Evolutionary conservation across 75 land plant species (phyloP).

Genomic region (Pinus tabuliformis): DNA sequence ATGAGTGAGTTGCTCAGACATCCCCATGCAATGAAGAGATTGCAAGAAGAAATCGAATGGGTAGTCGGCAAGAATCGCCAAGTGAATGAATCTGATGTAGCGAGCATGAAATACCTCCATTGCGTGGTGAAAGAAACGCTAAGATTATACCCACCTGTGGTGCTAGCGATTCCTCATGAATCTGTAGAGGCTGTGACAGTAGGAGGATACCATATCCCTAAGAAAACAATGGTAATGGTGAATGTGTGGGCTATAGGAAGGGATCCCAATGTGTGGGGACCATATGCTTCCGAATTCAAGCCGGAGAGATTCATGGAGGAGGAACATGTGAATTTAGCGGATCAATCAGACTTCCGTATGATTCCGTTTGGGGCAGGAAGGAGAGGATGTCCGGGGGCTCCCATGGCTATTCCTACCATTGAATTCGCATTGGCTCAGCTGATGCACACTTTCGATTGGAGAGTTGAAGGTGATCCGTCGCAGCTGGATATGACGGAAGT

Average conservation of each 20-base stretch:
- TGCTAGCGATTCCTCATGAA: conserved; percentile 9
- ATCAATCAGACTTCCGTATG: conserved; percentile 13
- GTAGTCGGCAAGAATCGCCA: background rate
- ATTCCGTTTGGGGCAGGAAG: conserved; percentile 25
- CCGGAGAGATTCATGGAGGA: background rate
- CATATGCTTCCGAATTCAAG: background rate
- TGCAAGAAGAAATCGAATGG: conserved; percentile 5
- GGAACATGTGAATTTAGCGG: background rate
- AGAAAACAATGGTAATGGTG: conserved; percentile 7
- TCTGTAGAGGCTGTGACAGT: background rate
- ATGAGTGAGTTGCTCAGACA: background rate
- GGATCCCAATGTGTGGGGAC: background rate
- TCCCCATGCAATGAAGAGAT: background rate
- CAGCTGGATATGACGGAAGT: no score
- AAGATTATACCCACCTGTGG: conserved; percentile 6
- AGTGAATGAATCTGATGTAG: conserved; percentile 13
- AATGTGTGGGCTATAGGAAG: conserved; percentile 11
- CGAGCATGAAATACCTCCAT: conserved; percentile 4
- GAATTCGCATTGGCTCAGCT: conserved; percentile 17
- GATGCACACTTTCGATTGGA: conserved; percentile 17
- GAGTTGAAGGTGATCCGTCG: no score
- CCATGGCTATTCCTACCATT: background rate
- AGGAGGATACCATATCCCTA: background rate
- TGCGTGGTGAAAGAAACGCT: conserved; percentile 17
- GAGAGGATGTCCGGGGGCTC: conserved; percentile 22